Base-by-base conservation (phyloP, 768 basidiomycete species). In the Candolleomyces efflorescens region DNA sequence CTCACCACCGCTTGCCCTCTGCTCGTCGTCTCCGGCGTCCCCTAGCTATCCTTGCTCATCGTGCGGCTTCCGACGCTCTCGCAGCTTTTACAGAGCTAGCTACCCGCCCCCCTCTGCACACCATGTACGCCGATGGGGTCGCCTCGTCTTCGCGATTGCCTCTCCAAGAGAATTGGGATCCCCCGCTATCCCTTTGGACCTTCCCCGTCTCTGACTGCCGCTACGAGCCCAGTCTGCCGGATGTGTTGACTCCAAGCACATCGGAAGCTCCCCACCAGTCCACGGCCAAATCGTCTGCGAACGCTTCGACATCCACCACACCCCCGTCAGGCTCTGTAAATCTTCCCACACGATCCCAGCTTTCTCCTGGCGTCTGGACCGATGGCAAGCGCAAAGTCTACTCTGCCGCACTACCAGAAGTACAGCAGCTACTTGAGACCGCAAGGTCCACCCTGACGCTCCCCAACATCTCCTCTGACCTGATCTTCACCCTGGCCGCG, bases 401-500 rank as follows among this genome's bases (percentile, higher is more conserved):
- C 62, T 82, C 81, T 17, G 72, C 76, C 13, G 75, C 74, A 39
- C 73, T 78, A 41, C 81, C 82, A 17, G 71, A 73, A 26, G 83
- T 86, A 4, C 74, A 76, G 51, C 63, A 69, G 18, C 80, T 82
- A 64, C 78, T 87, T 62, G 65, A 68, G 3, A 70, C 70, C 41
- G 75, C 77, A 54, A 73, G 79, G 56, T 50, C 53, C 61, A 72
- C 62, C 68, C 70, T 72, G 66, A 69, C 63, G 11, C 69, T 82
- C 59, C 72, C 80, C 54, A 3, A 69, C 36, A 56, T 73, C 37
- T 64, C 81, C 51, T 74, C 77, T 43, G 70, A 79, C 56, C 64
- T 76, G 56, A 67, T 86, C 56, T 78, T 84, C 59, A 77, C 79
- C 24, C 80, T 88, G 53, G 82, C 80, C 3, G 86, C 86, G 2